These are phyloP conservation scores for Amanita polypyramis DNA, from an alignment of 768 basidiomycete species.

Conservation along the genomic window DNA sequence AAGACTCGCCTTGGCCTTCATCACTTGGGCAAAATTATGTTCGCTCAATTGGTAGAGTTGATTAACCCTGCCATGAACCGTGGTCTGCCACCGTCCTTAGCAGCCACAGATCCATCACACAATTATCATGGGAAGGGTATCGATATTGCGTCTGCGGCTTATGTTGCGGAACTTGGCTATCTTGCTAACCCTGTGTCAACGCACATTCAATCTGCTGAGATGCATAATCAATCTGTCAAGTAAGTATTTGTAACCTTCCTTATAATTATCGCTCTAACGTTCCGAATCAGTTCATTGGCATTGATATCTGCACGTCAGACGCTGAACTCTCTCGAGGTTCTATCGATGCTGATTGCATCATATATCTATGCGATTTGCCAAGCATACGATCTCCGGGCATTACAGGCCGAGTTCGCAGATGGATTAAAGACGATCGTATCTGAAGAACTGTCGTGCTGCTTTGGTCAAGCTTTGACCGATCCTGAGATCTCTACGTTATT, in stretches of 20 bases:
- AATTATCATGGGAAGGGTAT: constrained; percentile 81
- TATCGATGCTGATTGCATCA: constrained; percentile 62
- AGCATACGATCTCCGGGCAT: constrained; percentile 75
- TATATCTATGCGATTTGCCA: constrained; percentile 71
- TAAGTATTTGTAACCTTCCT: constrained; percentile 23
- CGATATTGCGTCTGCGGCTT: constrained; percentile 77
- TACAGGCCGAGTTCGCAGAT: constrained; percentile 55
- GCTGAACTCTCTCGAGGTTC: constrained; percentile 65
- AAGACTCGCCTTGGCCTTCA: constrained; percentile 69
- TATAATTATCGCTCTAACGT: constrained; percentile 11
- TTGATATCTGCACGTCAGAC: constrained; percentile 78
- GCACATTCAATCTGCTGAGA: constrained; percentile 79
- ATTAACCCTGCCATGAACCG: constrained; percentile 72
- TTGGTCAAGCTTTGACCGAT: constrained; percentile 28
- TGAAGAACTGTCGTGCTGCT: constrained; percentile 38
- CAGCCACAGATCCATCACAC: constrained; percentile 70
- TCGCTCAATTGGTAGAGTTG: constrained; percentile 60
- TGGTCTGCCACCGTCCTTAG: constrained; percentile 71
- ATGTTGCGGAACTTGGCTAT: constrained; percentile 72
- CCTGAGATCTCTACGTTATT: constrained; percentile 22
- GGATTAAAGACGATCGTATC: constrained; percentile 36
- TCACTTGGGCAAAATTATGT: constrained; percentile 61
- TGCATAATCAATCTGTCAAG: constrained; percentile 92
- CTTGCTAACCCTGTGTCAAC: constrained; percentile 80
- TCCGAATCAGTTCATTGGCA: constrained; percentile 55